Evolutionary conservation across 2,329 filamentous ascomycete species (phyloP).

Genomic region (Diaporthe velutina): DNA sequence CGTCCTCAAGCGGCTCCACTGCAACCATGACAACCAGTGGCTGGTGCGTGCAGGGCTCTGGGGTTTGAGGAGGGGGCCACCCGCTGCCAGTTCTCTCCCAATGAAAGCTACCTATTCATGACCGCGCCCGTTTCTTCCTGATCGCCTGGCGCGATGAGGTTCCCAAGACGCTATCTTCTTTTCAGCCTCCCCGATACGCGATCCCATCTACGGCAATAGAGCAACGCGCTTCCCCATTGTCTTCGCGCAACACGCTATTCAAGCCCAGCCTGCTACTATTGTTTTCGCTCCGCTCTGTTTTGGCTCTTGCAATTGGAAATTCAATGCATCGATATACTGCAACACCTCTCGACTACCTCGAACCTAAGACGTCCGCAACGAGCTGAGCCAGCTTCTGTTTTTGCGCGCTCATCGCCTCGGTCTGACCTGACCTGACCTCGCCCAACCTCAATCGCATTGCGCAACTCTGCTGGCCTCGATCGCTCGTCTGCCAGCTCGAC

Average conservation of each 20-base stretch:
- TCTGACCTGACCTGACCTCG: constrained; percentile 16
- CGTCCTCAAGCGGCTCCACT: constrained; percentile 8
- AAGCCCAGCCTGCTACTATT: constrained; percentile 21
- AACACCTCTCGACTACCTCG: constrained; percentile 14
- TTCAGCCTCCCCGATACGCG: constrained; percentile 30
- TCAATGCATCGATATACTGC: constrained; percentile 38
- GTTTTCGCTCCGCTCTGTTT: constrained; percentile 17
- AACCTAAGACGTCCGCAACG: constrained; percentile 30
- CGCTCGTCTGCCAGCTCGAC: constrained; percentile 24
- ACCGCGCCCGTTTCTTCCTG: constrained; percentile 17
- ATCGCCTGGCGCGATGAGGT: constrained; percentile 29
- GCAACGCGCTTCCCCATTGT: constrained; percentile 23
- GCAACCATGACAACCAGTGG: constrained; percentile 30
- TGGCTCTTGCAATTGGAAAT: constrained; percentile 25
- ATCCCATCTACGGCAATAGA: constrained; percentile 22
- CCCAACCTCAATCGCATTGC: constrained; percentile 20
- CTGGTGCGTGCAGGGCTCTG: constrained; percentile 10
- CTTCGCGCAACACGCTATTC: constrained; percentile 27
- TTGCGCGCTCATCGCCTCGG: constrained; percentile 31
- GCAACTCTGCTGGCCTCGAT: constrained; percentile 2
- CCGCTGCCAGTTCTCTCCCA: constrained; percentile 9
- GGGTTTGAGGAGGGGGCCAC: neutral
- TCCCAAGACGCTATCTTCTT: constrained; percentile 32
- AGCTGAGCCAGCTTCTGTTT: constrained; percentile 27
- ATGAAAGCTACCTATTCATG: constrained; percentile 13